Conservation (phyloP, 257 asterid species). For the Gardenia jasminoides region DNA sequence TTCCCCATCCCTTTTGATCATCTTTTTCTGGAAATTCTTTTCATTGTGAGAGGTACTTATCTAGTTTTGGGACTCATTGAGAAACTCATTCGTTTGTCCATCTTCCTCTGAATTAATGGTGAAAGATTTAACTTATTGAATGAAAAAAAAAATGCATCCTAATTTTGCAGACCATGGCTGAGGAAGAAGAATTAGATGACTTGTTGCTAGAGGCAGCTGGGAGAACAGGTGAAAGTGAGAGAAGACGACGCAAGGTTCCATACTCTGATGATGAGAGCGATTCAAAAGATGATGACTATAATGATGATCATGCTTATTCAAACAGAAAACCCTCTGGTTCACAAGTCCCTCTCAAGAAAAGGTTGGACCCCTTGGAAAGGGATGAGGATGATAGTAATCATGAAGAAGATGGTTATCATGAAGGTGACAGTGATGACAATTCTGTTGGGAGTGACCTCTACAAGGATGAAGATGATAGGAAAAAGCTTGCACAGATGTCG, state of each 20-base stretch:
- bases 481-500: conserved; percentile 77
- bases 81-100: background rate
- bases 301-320: conserved; percentile 72
- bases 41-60: background rate
- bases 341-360: conserved; percentile 89
- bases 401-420: conserved; percentile 48
- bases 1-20: background rate
- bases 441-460: conserved; percentile 95
- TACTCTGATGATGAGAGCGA: conserved; percentile 86
- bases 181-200: conserved; percentile 55
- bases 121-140: conserved; percentile 1
- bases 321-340: conserved; percentile 73
- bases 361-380: conserved; percentile 73
- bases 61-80: background rate
- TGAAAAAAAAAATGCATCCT: conserved; percentile 15
- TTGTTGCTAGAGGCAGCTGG: conserved; percentile 95
- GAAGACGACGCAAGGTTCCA: conserved; percentile 55
- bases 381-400: conserved; percentile 69
- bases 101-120: conserved; percentile 9
- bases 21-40: background rate
- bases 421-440: conserved; percentile 83
- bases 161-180: conserved; percentile 46
- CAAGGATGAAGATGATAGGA: conserved; percentile 84
- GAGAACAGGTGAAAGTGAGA: conserved; percentile 57
- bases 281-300: conserved; percentile 80